phyloP scores from a whole-genome alignment of 2,329 filamentous ascomycete genomes.

The Plectosphaerella cucumerina region DNA sequence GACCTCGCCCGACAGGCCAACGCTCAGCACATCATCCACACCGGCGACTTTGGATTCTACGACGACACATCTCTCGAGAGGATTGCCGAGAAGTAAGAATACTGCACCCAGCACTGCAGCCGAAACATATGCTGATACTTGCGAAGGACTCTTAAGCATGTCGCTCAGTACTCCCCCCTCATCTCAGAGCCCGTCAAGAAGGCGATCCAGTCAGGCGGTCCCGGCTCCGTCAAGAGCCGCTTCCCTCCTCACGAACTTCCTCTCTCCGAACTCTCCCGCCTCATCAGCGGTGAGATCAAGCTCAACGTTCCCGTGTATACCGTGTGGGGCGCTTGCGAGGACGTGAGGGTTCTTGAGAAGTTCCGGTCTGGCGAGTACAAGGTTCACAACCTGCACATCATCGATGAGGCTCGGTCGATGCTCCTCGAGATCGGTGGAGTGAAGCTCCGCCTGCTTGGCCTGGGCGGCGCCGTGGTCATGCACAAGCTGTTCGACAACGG shows the following conservation, averaged over 20 bases:
- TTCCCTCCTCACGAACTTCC: slow-evolving; percentile 79
- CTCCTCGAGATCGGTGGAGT: slow-evolving; percentile 92
- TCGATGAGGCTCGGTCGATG: slow-evolving; percentile 95
- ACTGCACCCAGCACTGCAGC: slow-evolving; percentile 5
- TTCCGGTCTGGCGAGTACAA: slow-evolving; percentile 98
- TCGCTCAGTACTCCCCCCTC: slow-evolving; percentile 95
- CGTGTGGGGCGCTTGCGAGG: slow-evolving; percentile 97
- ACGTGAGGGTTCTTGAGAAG: slow-evolving; percentile 95
- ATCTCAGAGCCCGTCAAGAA: slow-evolving; percentile 75
- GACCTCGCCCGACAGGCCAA: slow-evolving; percentile 91
- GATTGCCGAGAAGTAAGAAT: slow-evolving; percentile 90
- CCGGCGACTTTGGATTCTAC: slow-evolving; percentile 98
- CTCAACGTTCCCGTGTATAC: slow-evolving; percentile 97
- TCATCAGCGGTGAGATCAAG: slow-evolving; percentile 83
- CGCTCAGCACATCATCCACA: slow-evolving; percentile 97
- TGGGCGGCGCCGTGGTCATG: slow-evolving; percentile 97
- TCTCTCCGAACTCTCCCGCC: slow-evolving; percentile 85
- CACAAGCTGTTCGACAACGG: slow-evolving; percentile 99
- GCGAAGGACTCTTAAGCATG: slow-evolving; percentile 90
- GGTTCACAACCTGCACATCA: slow-evolving; percentile 94
- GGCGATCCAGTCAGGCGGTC: slow-evolving; percentile 59
- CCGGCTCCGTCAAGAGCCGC: slow-evolving; percentile 79
- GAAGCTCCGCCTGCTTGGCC: slow-evolving; percentile 87
- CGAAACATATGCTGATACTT: slow-evolving; percentile 2
- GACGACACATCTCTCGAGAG: slow-evolving; percentile 92